Evolutionary conservation across 1,284 basidiomycete species (phyloP), one percentile per base, ranked within the genome.

Genomic region (Apiotrichum porosum): DNA sequence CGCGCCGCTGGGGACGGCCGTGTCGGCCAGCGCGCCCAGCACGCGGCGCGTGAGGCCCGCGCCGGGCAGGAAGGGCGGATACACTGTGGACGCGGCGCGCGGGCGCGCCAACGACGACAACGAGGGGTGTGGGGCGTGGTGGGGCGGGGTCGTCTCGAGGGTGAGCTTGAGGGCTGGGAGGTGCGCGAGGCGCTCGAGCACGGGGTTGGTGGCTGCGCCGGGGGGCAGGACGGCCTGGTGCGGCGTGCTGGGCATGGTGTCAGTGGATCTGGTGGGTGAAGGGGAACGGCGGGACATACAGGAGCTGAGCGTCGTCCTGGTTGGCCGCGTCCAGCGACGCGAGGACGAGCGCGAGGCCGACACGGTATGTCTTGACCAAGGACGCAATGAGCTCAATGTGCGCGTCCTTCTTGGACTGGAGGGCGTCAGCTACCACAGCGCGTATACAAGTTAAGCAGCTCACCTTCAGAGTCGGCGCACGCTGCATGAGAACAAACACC

Each of bases 401-500:
- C 19, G 80, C 78, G 54, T 82, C 78, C 68, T 89, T 89, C 56
- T 75, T 78, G 8, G 78, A 74, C 85, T 88, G 55, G 6, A 26
- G 26, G 26, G 8, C 10, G 10, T 40, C 24, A 51, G 46, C n/a
- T 21, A 3, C 22, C 14, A 68, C 18, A 44, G 3, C n/a, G 17
- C 15, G 13, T 4, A 41, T 0, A 8, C 0, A 15, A 5, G 5
- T 15, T 18, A n/a, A n/a, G n/a, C n/a, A n/a, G 39, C 63, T 37
- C n/a, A 83, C 86, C 75, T 85, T 86, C 47, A 88, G 66, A 2
- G 80, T 80, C 12, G 86, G 87, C 10, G 86, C 86, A 47, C 86
- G 75, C 60, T 89, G 86, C 22, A 52, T 47, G 23, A 56, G 47
- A 9, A 56, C 54, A n/a, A 37, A 50, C 6, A 49, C 12, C 21